These are phyloP conservation scores for Ananas comosus DNA, from an alignment of 176 grass and related monocot genomes.

Conservation along the genomic window DNA sequence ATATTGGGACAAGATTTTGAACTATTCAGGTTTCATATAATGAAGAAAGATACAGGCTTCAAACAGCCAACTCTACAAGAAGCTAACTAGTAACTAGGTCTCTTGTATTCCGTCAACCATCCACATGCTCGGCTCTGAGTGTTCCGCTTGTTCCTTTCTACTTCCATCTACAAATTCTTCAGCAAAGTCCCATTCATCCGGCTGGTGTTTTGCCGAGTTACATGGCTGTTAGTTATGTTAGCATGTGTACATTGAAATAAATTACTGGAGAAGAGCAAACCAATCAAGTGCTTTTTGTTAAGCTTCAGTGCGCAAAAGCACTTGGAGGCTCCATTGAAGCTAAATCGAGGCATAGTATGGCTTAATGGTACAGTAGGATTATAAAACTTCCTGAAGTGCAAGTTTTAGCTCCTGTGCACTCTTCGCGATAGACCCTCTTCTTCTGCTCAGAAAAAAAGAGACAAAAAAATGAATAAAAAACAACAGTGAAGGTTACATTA, in stretches of 20 bases:
- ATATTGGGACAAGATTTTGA: slow-evolving; percentile 8
- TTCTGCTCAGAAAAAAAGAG: slow-evolving; percentile 44
- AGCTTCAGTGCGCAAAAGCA: slow-evolving; percentile 1
- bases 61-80: slow-evolving; percentile 11
- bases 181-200: not conserved
- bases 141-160: not conserved
- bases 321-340: not conserved
- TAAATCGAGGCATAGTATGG: not conserved
- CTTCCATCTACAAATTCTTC: slow-evolving; percentile 6
- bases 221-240: not conserved
- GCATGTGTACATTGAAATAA: not conserved
- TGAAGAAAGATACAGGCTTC: slow-evolving; percentile 19
- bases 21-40: slow-evolving; percentile 1
- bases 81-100: not conserved
- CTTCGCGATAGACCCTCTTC: slow-evolving; percentile 71
- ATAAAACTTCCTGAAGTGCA: slow-evolving; percentile 79
- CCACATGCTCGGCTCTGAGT: not conserved
- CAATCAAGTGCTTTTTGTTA: not conserved
- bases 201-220: not conserved
- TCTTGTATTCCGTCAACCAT: not conserved
- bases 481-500: not conserved
- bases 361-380: slow-evolving; percentile 10
- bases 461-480: slow-evolving; percentile 11
- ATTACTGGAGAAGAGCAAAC: not conserved
- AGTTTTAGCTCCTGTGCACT: slow-evolving; percentile 77